Base-by-base conservation (phyloP, 2,329 filamentous ascomycete genomes). In the Scedosporium minutisporum region DNA sequence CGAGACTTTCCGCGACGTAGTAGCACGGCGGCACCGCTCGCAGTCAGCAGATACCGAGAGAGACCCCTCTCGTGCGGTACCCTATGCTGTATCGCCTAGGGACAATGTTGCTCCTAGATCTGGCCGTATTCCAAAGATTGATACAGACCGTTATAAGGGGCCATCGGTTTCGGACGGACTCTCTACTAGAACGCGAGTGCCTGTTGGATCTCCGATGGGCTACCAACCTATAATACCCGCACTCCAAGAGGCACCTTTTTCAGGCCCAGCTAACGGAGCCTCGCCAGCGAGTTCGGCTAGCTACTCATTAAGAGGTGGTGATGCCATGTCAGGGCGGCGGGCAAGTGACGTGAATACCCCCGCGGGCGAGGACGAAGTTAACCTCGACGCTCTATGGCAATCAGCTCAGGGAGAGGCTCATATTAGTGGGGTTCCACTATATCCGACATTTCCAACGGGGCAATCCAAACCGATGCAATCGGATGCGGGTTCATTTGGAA, bases 1-100 rank as follows among this genome's bases (percentile, higher is more conserved):
- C 12, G 72, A 74, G 3, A 76, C 75, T 5, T 84, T 85, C 64
- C 71, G 75, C 25, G 60, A 62, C 9, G 60, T 62, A 4, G 53
- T 62, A 14, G 14, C 21, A 38, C 29, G 33, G 33, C 29, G 29
- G 3, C 57, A 59, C 41, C 29, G 38, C 29, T 38, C 21, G 3
- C 38, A 42, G 38, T 25, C 41, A 21, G n/a, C 38, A 14, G 29
- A 25, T 16, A 4, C 27, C 4, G 33, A 38, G 4, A 38, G 9
- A 25, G 55, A 38, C 27, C n/a, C 25, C 12, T 27, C 51, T 10
- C 51, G 51, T 23, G 21, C 51, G 18, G 18, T 27, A 2, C 51
- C 21, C 7, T 25, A 55, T 12, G 12, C n/a, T 23, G 51, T 23
- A 55, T 55, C 51, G 10, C 18, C 51, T 16, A 14, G 18, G 51